A percentile compares a stretch with the other conserved stretches of the same genome.
phyloP scores from a whole-genome alignment of 2,329 filamentous ascomycete species.

The Cladosporium halotolerans region DNA sequence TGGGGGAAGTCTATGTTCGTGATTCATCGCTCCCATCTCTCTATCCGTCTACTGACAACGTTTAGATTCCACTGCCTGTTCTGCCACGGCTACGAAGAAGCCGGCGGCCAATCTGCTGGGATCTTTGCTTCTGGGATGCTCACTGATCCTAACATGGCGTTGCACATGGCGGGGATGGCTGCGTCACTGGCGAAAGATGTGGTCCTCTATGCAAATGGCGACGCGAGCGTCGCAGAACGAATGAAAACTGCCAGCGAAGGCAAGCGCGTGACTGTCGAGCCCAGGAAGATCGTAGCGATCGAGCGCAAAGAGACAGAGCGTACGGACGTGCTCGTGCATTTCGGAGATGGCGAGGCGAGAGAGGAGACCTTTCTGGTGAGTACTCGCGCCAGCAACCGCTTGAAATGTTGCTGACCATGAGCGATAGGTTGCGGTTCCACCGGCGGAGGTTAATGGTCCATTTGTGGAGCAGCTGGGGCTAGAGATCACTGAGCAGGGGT shows the following conservation, averaged over 20 bases:
- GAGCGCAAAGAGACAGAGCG: neutral
- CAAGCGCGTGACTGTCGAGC: neutral
- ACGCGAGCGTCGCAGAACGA: neutral
- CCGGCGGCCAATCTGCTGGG: constrained; percentile 40
- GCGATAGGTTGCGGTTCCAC: neutral
- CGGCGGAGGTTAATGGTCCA: neutral
- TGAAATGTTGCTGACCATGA: neutral
- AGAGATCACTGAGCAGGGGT: neutral
- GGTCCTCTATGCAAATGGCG: constrained; percentile 5
- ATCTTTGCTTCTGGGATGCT: constrained; percentile 40
- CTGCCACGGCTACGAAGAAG: constrained; percentile 56
- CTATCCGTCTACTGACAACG: neutral
- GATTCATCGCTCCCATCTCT: neutral
- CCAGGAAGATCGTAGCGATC: neutral
- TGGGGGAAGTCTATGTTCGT: constrained; percentile 9
- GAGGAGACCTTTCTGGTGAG: neutral
- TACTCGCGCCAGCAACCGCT: neutral
- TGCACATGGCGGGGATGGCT: constrained; percentile 9
- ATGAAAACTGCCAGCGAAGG: neutral
- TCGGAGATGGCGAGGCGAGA: neutral
- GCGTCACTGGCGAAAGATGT: constrained; percentile 2
- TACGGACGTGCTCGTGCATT: neutral
- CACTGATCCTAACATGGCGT: constrained; percentile 13
- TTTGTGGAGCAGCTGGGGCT: constrained; percentile 8
- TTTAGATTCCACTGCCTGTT: constrained; percentile 51